Evolutionary conservation across 2,329 filamentous ascomycete genomes (phyloP).

Genomic region (Fonsecaea multimorphosa): DNA sequence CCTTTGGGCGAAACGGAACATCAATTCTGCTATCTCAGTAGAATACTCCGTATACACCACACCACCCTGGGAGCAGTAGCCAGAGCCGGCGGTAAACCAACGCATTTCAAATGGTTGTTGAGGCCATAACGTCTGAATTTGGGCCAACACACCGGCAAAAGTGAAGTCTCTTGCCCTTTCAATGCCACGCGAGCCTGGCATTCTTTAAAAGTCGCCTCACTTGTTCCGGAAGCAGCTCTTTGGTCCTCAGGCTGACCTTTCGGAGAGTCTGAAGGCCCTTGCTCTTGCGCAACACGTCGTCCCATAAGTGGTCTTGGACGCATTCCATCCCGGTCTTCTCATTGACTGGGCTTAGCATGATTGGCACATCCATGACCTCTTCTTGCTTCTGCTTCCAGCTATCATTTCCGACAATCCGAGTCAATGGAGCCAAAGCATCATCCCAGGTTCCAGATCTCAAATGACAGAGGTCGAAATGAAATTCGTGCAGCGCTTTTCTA

Average conservation of each 20-base stretch:
- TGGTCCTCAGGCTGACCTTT: conserved; percentile 33
- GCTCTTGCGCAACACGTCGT: conserved; percentile 33
- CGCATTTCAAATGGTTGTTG: background rate
- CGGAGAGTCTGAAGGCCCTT: conserved; percentile 32
- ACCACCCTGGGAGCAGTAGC: conserved; percentile 36
- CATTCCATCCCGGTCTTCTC: conserved; percentile 38
- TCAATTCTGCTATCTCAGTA: conserved; percentile 5
- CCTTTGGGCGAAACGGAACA: conserved; percentile 3
- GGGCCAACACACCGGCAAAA: background rate
- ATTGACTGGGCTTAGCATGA: conserved; percentile 46
- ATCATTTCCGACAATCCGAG: conserved; percentile 46
- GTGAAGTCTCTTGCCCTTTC: background rate
- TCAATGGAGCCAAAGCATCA: conserved; percentile 76
- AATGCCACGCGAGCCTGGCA: conserved; percentile 35
- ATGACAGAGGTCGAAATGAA: conserved; percentile 78
- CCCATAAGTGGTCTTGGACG: conserved; percentile 41
- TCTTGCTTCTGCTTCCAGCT: conserved; percentile 48
- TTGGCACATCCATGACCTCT: conserved; percentile 49
- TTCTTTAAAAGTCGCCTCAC: conserved; percentile 35
- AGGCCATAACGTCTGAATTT: background rate
- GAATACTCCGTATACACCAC: background rate
- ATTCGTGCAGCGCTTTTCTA: conserved; percentile 71
- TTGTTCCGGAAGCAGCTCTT: conserved; percentile 34
- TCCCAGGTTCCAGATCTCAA: conserved; percentile 79
- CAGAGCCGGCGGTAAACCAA: conserved; percentile 18